Base-by-base conservation (phyloP, 345 rosid genomes). In the Populus ilicifolia region DNA sequence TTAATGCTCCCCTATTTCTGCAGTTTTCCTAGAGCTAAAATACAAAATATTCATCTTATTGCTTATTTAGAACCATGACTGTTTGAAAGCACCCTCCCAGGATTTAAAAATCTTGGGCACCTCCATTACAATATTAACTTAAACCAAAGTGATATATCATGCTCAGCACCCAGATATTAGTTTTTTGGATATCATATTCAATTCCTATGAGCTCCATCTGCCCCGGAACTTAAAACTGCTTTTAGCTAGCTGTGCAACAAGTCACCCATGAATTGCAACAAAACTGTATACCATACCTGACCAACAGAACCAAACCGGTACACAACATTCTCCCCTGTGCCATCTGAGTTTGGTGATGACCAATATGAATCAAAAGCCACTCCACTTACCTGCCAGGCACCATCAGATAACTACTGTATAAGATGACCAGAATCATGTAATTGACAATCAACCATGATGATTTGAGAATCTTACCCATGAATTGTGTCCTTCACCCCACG, bases 401-500 rank as follows among this genome's bases (percentile, higher is more conserved):
- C 75, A 81, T 82, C 77, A 77, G 50, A 68, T 76, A 79, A 61
- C 72, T 80, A 75, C 66, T 61, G 61, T 80, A 80, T 63, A 79
- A 76, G 63, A 69, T 13, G 63, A 35, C 38, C 67, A 77, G 27
- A 65, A 75, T 73, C 81, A 76, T 66, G 66, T 61, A 65, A 70
- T 9, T 23, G 77, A 71, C 64, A 20, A 77, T 46, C 61, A 56
- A 17, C 25, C 80, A 35, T 59, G 9, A 74, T 33, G 25, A 35
- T 63, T 70, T 21, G 68, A 79, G 27, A 83, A 84, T 75, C 91
- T 82, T 87, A 96, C 99, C 99, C 99, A 96, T 6, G 99, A 96
- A 78, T 91, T 96, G 84, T 96, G 99, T 67, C 99, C 99, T 84
- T 94, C 99, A 44, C 99, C 99, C 98, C 98, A 94, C 3, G 98